Evolutionary conservation across 495 filamentous ascomycete species (phyloP).

Genomic region (Thozetella sp.): DNA sequence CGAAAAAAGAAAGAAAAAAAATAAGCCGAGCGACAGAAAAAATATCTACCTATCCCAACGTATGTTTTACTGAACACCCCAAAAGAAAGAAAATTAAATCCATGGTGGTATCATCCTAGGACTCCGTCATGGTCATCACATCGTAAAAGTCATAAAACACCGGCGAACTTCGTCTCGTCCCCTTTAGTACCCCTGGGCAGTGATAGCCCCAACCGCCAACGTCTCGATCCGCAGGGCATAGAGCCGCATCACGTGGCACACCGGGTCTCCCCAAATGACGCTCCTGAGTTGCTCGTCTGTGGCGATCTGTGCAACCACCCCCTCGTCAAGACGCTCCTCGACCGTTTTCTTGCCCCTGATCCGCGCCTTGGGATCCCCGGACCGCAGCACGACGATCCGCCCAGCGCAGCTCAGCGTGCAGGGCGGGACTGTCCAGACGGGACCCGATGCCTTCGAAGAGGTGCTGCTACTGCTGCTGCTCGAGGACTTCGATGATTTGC

Average conservation of each 20-base stretch:
- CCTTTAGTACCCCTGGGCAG: constrained; percentile 38
- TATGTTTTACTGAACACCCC: neutral
- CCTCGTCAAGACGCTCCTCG: constrained; percentile 42
- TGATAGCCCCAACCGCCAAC: constrained; percentile 68
- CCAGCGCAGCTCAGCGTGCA: constrained; percentile 67
- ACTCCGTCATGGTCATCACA: neutral
- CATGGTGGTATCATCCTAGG: constrained; percentile 3
- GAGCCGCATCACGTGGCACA: constrained; percentile 77
- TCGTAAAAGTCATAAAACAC: neutral
- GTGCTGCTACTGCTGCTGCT: constrained; percentile 9
- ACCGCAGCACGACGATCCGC: constrained; percentile 63
- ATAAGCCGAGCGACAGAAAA: no score
- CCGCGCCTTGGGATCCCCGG: constrained; percentile 29
- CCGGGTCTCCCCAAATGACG: constrained; percentile 77
- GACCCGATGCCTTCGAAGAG: constrained; percentile 17
- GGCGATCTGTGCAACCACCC: constrained; percentile 61
- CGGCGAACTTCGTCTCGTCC: neutral
- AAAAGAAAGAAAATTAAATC: neutral
- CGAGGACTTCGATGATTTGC: constrained; percentile 16
- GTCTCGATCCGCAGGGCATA: constrained; percentile 70
- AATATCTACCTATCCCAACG: no score
- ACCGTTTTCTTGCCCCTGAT: constrained; percentile 35
- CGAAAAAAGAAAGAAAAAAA: no score
- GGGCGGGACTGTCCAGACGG: constrained; percentile 63
- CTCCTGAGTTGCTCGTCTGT: constrained; percentile 65